phyloP scores from a whole-genome alignment of 768 basidiomycete genomes.

The Macrolepiota dolichaula region DNA sequence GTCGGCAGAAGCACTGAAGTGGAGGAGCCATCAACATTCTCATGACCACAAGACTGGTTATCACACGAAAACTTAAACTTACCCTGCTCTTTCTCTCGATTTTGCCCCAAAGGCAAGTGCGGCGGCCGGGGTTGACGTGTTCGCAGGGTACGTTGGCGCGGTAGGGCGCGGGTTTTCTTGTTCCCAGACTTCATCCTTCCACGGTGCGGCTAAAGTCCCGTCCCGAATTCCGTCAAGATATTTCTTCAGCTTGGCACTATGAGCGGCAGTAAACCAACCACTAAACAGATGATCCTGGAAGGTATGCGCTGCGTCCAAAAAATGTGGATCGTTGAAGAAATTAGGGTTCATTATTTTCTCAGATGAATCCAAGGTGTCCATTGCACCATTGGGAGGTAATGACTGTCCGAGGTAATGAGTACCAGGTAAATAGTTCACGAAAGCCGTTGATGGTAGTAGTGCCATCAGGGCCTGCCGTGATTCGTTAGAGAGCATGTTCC shows the following conservation, averaged over 20 bases:
- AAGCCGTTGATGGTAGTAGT: constrained; percentile 46
- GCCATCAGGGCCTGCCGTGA: constrained; percentile 31
- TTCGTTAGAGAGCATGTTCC: constrained; percentile 42
- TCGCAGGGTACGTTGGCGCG: constrained; percentile 7
- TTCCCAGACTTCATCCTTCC: constrained; percentile 66
- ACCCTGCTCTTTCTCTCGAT: constrained; percentile 29
- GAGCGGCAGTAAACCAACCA: constrained; percentile 45
- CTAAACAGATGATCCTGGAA: constrained; percentile 60
- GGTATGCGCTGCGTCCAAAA: constrained; percentile 50
- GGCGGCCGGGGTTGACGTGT: constrained; percentile 9
- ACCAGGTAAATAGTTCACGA: constrained; percentile 27
- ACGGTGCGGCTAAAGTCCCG: constrained; percentile 49
- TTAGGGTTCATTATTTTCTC: constrained; percentile 26
- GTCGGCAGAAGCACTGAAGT: constrained; percentile 35
- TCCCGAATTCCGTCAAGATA: constrained; percentile 40
- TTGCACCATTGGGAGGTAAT: constrained; percentile 24
- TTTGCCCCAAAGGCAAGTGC: constrained; percentile 13
- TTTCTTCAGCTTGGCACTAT: constrained; percentile 35
- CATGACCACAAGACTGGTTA: too few relatives aligned
- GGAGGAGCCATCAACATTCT: background rate
- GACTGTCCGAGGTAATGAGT: constrained; percentile 35
- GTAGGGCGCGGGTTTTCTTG: constrained; percentile 29
- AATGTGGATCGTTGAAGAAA: constrained; percentile 50
- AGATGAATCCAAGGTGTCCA: constrained; percentile 5
- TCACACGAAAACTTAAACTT: too few relatives aligned